Percentiles rank a stretch among this genome's conserved stretches.
These are phyloP conservation scores for Carpinus viminea DNA, from an alignment of 306 rosid genomes.

Conservation along the genomic window DNA sequence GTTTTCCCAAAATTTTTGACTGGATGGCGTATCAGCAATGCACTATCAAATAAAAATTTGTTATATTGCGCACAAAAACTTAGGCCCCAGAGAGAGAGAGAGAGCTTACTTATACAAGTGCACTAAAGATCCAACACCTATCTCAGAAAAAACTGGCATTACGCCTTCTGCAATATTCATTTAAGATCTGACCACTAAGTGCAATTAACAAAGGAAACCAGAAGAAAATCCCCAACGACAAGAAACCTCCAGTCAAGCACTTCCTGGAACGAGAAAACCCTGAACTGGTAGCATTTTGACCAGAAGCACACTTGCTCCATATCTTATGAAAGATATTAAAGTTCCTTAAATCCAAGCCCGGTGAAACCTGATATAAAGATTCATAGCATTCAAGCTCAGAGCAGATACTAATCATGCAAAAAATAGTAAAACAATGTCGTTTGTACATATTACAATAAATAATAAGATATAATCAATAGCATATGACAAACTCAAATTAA, in stretches of 20 bases:
- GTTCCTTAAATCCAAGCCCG: constrained; percentile 51
- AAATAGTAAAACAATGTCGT: not conserved
- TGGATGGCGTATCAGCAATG: constrained; percentile 77
- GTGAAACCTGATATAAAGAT: constrained; percentile 45
- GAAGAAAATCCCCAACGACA: constrained; percentile 84
- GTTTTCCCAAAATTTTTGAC: constrained; percentile 49
- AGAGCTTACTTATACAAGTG: constrained; percentile 70
- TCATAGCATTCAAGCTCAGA: constrained; percentile 1
- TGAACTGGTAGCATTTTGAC: constrained; percentile 80
- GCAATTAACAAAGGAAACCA: constrained; percentile 95
- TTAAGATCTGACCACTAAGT: constrained; percentile 76
- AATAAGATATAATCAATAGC: not conserved
- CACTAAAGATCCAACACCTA: constrained; percentile 85
- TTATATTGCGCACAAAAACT: constrained; percentile 23
- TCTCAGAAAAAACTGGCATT: constrained; percentile 76
- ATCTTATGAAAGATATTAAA: constrained; percentile 46
- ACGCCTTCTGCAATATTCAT: constrained; percentile 80
- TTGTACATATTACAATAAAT: not conserved
- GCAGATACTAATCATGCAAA: constrained; percentile 9
- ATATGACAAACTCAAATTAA: not conserved
- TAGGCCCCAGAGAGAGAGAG: not conserved
- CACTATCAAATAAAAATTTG: constrained; percentile 41
- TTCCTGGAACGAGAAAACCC: constrained; percentile 89
- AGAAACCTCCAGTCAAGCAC: constrained; percentile 96
- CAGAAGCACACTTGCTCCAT: constrained; percentile 76